Conservation (phyloP, 441 rosid genomes). For the Adansonia rubrostipa region DNA sequence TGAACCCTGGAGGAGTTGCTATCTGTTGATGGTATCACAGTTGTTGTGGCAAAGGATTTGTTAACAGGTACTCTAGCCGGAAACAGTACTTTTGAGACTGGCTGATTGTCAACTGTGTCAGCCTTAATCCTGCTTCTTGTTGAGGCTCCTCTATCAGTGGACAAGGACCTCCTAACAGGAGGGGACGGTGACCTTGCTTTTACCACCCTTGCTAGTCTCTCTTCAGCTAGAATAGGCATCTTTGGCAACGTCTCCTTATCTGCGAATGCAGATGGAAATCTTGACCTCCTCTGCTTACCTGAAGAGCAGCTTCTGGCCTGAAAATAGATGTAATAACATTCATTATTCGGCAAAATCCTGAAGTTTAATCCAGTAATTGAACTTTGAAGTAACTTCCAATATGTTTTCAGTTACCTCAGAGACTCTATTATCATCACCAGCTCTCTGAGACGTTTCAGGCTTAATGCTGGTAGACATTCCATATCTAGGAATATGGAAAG, state of each 20-base stretch:
- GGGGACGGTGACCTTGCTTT: conserved; percentile 78
- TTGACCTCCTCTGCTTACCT: conserved; percentile 80
- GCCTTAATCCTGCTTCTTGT: conserved; percentile 59
- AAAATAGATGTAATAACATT: conserved; percentile 22
- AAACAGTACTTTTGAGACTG: conserved; percentile 63
- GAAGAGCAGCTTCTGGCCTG: conserved; percentile 87
- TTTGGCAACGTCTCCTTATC: conserved; percentile 65
- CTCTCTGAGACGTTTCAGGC: conserved; percentile 57
- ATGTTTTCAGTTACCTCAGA: conserved; percentile 55
- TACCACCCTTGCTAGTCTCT: conserved; percentile 40
- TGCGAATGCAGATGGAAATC: conserved; percentile 63
- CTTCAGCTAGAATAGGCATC: conserved; percentile 56
- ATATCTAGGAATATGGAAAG: conserved; percentile 67
- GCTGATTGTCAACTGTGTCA: conserved; percentile 60
- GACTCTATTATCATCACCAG: conserved; percentile 52
- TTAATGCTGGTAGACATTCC: conserved; percentile 49
- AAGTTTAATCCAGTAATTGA: too few relatives aligned
- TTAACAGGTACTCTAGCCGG: conserved; percentile 76
- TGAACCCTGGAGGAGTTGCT: conserved; percentile 39
- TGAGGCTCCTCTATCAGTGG: conserved; percentile 77
- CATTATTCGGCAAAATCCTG: too few relatives aligned
- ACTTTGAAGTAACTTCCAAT: background rate
- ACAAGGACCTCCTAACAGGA: conserved; percentile 77
- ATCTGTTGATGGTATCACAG: conserved; percentile 51
- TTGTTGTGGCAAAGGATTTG: conserved; percentile 55